Percentiles rank a stretch among this genome's conserved stretches.
Conservation (phyloP, 352 stramenopile genomes). For the Plasmopara halstedii region DNA sequence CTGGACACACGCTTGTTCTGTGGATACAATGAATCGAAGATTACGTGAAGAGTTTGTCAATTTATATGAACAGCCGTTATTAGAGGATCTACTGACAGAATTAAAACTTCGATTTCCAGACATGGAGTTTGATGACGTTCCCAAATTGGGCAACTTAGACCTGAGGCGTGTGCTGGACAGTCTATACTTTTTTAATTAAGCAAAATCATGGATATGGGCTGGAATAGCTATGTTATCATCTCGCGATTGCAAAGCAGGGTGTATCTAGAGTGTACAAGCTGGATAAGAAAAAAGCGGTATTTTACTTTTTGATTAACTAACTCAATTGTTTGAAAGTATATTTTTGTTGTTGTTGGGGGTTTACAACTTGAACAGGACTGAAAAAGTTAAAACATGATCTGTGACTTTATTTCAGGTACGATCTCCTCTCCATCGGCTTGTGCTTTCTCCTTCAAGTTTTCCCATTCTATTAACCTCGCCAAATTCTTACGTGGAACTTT, state of each 20-base stretch:
- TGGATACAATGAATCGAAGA: conserved; percentile 95
- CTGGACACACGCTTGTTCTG: conserved; percentile 95
- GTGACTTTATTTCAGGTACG: conserved; percentile 2
- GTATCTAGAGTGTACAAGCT: conserved; percentile 32
- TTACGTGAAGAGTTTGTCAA: conserved; percentile 93
- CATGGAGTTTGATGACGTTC: conserved; percentile 92
- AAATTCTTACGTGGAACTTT: conserved; percentile 6
- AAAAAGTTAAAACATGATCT: conserved; percentile 13
- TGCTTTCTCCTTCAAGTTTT: conserved; percentile 3
- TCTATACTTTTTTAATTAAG: conserved; percentile 99
- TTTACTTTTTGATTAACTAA: too few species aligned
- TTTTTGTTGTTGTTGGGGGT: too few species aligned
- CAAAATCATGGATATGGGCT: conserved; percentile 2
- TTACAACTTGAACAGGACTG: background rate
- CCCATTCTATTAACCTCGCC: conserved; percentile 6
- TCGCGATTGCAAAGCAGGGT: background rate
- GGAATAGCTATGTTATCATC: conserved; percentile 25
- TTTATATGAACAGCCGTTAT: conserved; percentile 95
- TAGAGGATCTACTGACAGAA: conserved; percentile 91
- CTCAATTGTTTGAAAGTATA: too few species aligned
- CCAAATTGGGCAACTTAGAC: conserved; percentile 90
- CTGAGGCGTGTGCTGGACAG: conserved; percentile 92
- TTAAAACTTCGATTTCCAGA: conserved; percentile 94
- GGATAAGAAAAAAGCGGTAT: too few species aligned
- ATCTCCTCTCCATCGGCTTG: conserved; percentile 5